Evolutionary conservation across 1,284 basidiomycete species (phyloP), one percentile per base, ranked within the genome.

Genomic region (Sporisorium scitamineum): DNA sequence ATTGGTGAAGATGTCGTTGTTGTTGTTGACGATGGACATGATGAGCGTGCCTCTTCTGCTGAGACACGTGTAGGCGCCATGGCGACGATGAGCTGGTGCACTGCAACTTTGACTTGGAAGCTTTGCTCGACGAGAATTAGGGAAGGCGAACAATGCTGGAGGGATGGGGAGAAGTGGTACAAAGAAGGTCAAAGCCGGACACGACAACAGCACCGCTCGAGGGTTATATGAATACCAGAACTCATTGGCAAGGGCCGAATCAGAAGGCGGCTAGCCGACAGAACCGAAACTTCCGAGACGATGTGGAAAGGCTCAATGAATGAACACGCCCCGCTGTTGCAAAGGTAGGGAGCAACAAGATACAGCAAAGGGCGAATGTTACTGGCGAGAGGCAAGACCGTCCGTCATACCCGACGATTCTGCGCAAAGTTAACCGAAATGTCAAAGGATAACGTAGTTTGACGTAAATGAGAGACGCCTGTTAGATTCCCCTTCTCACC

Each of bases 341-440:
- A 48, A 48, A 48, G 47, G 29, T 31, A 48, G 47, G 26, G 13
- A 39, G 44, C 16, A 24, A 29, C 22, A 24, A 27, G 37, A n/a
- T 18, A 8, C 14, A n/a, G n/a, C n/a, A n/a, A n/a, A n/a, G n/a
- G n/a, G n/a, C n/a, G n/a, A n/a, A n/a, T 50, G 2, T 29, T 20
- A 10, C 13, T 18, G 13, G 52, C 6, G 20, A 32, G 14, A 2
- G 31, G 29, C n/a, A 53, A 45, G 52, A 66, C 66, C 66, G 66
- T 68, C 66, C 66, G 66, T 68, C 59, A 68, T 52, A 32, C n/a
- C 66, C 66, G 59, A 68, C 31, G 10, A 3, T 20, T 16, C 13
- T 52, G 59, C 60, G 45, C 54, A n/a, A n/a, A n/a, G n/a, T n/a
- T 57, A 62, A 53, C 55, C 18, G 59, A 58, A 53, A 29, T 58